phyloP scores from a whole-genome alignment of 2,329 filamentous ascomycete species.

The Chalara sp. region DNA sequence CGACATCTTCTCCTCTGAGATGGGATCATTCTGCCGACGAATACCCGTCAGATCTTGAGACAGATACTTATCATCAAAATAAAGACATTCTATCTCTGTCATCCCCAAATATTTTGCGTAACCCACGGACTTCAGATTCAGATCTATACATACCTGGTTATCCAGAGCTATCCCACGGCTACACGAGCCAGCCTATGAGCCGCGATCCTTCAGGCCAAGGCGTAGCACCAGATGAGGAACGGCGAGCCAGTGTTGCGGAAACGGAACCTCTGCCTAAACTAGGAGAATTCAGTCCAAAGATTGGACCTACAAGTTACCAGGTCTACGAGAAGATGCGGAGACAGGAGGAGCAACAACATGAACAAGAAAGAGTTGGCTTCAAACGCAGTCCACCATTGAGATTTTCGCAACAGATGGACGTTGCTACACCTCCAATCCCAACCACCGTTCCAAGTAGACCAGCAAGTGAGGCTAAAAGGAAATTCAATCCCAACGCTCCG shows the following conservation, averaged over 20 bases:
- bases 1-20: background rate
- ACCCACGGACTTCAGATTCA: slow-evolving; percentile 1
- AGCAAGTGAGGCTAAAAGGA: background rate
- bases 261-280: slow-evolving; percentile 23
- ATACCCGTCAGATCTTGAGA: background rate
- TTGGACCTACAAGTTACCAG: slow-evolving; percentile 19
- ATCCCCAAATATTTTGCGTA: slow-evolving; percentile 7
- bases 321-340: slow-evolving; percentile 9
- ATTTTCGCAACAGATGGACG: slow-evolving; percentile 11
- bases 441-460: too few relatives aligned
- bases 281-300: slow-evolving; percentile 17
- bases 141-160: slow-evolving; percentile 20
- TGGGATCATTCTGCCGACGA: background rate
- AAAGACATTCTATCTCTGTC: slow-evolving; percentile 14
- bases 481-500: slow-evolving; percentile 15
- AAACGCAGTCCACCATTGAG: background rate
- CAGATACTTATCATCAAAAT: background rate
- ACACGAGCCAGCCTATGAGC: slow-evolving; percentile 44
- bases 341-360: slow-evolving; percentile 4
- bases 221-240: background rate
- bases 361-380: too few relatives aligned
- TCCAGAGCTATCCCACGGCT: slow-evolving; percentile 39
- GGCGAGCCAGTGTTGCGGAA: slow-evolving; percentile 17
- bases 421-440: too few relatives aligned
- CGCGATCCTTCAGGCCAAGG: slow-evolving; percentile 29